Evolutionary conservation across 768 basidiomycete species (phyloP).

Genomic region (Suillus spraguei): DNA sequence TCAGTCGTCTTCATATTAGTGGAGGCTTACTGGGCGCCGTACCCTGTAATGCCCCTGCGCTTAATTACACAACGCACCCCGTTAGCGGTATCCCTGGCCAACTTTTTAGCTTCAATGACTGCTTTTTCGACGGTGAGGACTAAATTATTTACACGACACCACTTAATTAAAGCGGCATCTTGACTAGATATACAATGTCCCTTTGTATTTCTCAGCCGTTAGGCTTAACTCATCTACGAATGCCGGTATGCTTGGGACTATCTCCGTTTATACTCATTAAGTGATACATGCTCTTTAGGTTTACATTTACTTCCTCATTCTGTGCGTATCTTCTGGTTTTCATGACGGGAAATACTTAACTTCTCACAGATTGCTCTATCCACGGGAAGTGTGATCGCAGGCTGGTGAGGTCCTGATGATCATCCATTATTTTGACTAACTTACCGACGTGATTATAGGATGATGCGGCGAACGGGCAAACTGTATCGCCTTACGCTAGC

Average conservation of each 20-base stretch:
- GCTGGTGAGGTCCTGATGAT: constrained; percentile 57
- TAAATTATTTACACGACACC: neutral
- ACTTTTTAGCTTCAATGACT: constrained; percentile 75
- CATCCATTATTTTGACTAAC: constrained; percentile 11
- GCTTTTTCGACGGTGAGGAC: constrained; percentile 75
- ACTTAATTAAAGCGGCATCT: constrained; percentile 16
- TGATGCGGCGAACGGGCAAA: constrained; percentile 86
- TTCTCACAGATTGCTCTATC: constrained; percentile 71
- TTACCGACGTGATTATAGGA: constrained; percentile 44
- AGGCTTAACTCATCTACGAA: constrained; percentile 64
- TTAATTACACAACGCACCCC: constrained; percentile 80
- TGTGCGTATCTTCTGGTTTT: constrained; percentile 43
- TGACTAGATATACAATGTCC: constrained; percentile 78
- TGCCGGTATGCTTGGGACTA: constrained; percentile 56
- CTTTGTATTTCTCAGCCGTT: constrained; percentile 88
- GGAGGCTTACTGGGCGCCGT: constrained; percentile 76
- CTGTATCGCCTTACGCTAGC: constrained; percentile 74
- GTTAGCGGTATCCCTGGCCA: constrained; percentile 76
- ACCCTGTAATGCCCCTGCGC: constrained; percentile 90
- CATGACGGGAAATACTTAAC: constrained; percentile 19
- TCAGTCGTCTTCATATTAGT: constrained; percentile 68
- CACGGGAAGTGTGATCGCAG: constrained; percentile 83
- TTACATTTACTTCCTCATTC: constrained; percentile 91
- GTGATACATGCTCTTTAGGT: constrained; percentile 43
- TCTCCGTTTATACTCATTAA: constrained; percentile 15